Percentiles rank a stretch among this genome's conserved stretches.
Conservation (phyloP, 2,329 filamentous ascomycete species). For the Stenocarpella maydis region DNA sequence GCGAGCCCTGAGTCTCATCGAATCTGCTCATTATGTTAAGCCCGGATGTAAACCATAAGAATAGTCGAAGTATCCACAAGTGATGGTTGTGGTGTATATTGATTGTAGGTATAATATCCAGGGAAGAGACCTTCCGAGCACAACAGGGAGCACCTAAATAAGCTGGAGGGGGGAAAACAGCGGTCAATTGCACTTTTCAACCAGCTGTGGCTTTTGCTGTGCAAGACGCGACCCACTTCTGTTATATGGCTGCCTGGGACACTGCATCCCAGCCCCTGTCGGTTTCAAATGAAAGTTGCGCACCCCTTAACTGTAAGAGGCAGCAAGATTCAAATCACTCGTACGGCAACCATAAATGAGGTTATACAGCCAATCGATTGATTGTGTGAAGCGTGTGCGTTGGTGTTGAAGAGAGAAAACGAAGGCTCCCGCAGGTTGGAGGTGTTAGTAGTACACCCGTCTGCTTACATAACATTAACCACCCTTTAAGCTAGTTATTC, state of each 20-base stretch:
- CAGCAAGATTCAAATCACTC: too few species aligned
- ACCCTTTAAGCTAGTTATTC: too few species aligned
- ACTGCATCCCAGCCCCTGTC: background rate
- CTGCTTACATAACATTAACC: too few species aligned
- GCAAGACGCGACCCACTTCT: background rate
- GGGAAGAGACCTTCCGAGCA: background rate
- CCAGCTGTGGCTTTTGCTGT: background rate
- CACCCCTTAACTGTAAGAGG: too few species aligned
- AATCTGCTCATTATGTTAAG: background rate
- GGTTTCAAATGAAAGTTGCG: too few species aligned
- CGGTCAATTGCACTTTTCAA: too few species aligned
- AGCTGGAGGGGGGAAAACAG: background rate
- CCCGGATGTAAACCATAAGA: background rate
- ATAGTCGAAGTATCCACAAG: background rate
- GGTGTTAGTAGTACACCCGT: too few species aligned
- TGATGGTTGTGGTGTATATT: background rate
- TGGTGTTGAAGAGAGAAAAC: too few species aligned
- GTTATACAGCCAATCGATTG: too few species aligned
- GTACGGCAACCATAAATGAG: too few species aligned
- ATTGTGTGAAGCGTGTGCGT: too few species aligned
- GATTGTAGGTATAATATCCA: background rate
- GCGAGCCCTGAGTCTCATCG: background rate
- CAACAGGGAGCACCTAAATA: background rate
- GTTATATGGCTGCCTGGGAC: background rate
- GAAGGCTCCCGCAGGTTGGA: too few species aligned